A percentile compares a stretch with the other conserved stretches of the same genome.
Conservation (phyloP, 2,329 filamentous ascomycete species). For the Cercospora sp. region DNA sequence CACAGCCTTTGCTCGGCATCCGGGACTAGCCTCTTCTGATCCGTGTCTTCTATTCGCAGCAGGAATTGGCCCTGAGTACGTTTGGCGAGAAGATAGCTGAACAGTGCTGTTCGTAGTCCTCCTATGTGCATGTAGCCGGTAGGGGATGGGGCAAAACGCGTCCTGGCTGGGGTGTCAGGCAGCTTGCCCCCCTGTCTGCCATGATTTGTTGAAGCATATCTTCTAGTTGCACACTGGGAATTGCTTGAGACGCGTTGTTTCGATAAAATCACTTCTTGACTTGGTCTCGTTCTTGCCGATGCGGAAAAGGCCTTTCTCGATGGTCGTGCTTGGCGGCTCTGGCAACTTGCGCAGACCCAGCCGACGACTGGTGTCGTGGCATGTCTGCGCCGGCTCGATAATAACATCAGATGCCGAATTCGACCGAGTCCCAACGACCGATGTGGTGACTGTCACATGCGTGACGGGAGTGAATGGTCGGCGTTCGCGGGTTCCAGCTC, state of each 20-base stretch:
- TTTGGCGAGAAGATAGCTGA: slow-evolving; percentile 88
- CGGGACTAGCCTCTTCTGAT: slow-evolving; percentile 78
- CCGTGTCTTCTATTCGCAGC: slow-evolving; percentile 90
- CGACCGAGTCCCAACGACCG: neutral
- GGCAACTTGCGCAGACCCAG: slow-evolving; percentile 32
- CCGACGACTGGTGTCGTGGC: slow-evolving; percentile 3
- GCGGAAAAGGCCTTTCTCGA: slow-evolving; percentile 11
- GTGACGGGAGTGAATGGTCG: slow-evolving; percentile 6
- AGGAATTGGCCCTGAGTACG: slow-evolving; percentile 88
- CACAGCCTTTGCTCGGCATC: slow-evolving; percentile 78
- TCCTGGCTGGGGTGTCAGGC: slow-evolving; percentile 64
- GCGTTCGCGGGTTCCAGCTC: neutral
- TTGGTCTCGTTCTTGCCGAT: neutral
- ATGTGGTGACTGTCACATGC: slow-evolving; percentile 5
- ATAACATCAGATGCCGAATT: slow-evolving; percentile 3
- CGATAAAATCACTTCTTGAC: neutral
- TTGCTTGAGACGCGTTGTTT: neutral
- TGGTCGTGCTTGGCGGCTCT: slow-evolving; percentile 11
- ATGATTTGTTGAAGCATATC: slow-evolving; percentile 15
- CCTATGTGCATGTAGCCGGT: slow-evolving; percentile 93
- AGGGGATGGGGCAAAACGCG: slow-evolving; percentile 92
- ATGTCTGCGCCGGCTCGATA: neutral
- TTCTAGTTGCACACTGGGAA: neutral
- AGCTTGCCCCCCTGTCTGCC: slow-evolving; percentile 39
- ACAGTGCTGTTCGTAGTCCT: slow-evolving; percentile 88